Percentiles rank a stretch among this genome's conserved stretches.
These are phyloP conservation scores for Rhizopus arrhizus DNA, from an alignment of 371 early-diverging fungal genomes.

Conservation along the genomic window DNA sequence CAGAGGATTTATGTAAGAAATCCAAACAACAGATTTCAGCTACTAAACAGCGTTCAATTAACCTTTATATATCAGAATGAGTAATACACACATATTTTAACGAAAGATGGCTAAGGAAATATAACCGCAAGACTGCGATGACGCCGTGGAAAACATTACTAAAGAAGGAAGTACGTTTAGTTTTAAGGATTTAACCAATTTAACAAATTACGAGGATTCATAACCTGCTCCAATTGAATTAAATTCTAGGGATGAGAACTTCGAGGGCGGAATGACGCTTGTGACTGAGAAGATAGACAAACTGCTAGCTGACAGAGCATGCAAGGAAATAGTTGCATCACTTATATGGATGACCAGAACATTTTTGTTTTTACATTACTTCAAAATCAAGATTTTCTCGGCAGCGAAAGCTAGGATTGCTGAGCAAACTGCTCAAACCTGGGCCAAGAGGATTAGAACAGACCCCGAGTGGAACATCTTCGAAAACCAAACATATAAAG, in stretches of 20 bases:
- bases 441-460: slow-evolving; percentile 3
- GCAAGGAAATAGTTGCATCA: background rate
- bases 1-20: too few relatives aligned
- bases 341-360: slow-evolving; percentile 12
- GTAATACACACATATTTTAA: slow-evolving; percentile 9
- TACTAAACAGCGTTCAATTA: too few relatives aligned
- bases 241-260: slow-evolving; percentile 13
- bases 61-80: background rate
- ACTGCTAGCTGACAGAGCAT: background rate
- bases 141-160: slow-evolving; percentile 15
- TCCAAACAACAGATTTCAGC: too few relatives aligned
- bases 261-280: slow-evolving; percentile 7
- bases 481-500: slow-evolving; percentile 15
- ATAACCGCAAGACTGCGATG: slow-evolving; percentile 13
- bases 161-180: slow-evolving; percentile 6
- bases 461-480: slow-evolving; percentile 10
- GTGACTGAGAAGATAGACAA: slow-evolving; percentile 6
- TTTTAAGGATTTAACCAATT: slow-evolving; percentile 14
- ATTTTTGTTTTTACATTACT: slow-evolving; percentile 3
- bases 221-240: slow-evolving; percentile 15
- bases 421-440: slow-evolving; percentile 5
- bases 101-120: slow-evolving; percentile 8
- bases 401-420: slow-evolving; percentile 9
- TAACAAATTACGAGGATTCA: slow-evolving; percentile 4
- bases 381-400: slow-evolving; percentile 12